Conservation (phyloP, 768 basidiomycete genomes). For the Kwoniella pini region DNA sequence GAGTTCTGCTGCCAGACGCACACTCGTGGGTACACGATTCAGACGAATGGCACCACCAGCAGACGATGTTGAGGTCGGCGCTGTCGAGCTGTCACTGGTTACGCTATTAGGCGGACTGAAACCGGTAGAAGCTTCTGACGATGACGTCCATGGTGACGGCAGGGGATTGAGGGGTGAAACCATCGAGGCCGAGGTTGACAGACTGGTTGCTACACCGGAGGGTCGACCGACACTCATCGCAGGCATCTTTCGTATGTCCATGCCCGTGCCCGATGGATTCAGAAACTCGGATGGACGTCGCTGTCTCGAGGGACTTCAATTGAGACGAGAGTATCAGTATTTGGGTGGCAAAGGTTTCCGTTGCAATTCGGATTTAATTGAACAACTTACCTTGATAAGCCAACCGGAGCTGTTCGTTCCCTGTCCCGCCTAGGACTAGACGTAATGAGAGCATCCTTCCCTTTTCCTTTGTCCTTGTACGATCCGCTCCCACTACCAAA, state of each 20-base stretch:
- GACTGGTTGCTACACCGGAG: slow-evolving; percentile 22
- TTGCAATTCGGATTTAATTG: neutral
- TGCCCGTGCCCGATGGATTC: slow-evolving; percentile 28
- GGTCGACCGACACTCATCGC: slow-evolving; percentile 14
- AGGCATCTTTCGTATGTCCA: slow-evolving; percentile 35
- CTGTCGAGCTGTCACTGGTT: slow-evolving; percentile 29
- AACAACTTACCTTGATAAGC: slow-evolving; percentile 33
- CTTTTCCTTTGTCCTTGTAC: slow-evolving; percentile 40
- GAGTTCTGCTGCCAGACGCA: slow-evolving; percentile 57
- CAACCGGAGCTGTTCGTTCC: slow-evolving; percentile 28
- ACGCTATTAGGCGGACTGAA: slow-evolving; percentile 34
- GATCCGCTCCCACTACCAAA: slow-evolving; percentile 24
- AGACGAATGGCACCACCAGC: slow-evolving; percentile 53
- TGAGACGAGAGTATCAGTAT: neutral
- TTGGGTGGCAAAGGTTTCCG: neutral
- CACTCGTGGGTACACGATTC: slow-evolving; percentile 57
- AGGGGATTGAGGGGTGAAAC: slow-evolving; percentile 52
- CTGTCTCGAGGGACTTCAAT: slow-evolving; percentile 34
- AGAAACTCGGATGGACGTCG: slow-evolving; percentile 46
- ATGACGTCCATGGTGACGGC: slow-evolving; percentile 48
- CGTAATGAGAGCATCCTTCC: slow-evolving; percentile 29
- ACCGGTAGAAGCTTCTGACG: slow-evolving; percentile 19
- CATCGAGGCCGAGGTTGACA: slow-evolving; percentile 50
- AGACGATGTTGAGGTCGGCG: slow-evolving; percentile 23
- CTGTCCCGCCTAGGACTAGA: slow-evolving; percentile 39